Evolutionary conservation across 441 rosid genomes (phyloP), one percentile per base, ranked within the genome.

Genomic region (Bruguiera hainesii): DNA sequence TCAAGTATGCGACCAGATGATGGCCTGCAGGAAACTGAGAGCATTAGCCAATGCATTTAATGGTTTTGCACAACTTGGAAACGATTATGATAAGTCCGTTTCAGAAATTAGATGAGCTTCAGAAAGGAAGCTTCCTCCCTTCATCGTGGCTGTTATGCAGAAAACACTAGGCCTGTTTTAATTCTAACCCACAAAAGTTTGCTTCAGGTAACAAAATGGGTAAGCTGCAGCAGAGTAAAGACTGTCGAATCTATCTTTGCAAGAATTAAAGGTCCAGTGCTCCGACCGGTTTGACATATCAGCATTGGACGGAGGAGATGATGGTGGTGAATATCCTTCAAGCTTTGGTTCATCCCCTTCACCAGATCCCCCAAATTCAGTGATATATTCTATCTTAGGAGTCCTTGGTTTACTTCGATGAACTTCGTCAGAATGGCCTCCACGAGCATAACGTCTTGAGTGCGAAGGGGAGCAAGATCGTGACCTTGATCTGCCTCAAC

Each of bases 261-360:
- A 84, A 87, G 84, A 90, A 91, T 83, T 83, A 88, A 88, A 90
- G 93, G 90, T 86, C 85, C 84, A 95, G 90, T 92, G 91, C 98
- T 87, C 99, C 97, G 90, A 95, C 99, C 99, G 95, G 89, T 59
- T 95, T 74, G 76, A 80, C 67, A 68, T 56, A 73, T 84, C 89
- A 83, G 90, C 71, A 56, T 80, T 90, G 56, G 86, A 76, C 68
- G 88, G 90, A 76, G 98, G 98, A 80, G 98, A 92, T 68, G 83
- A 75, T 63, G 97, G 98, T 49, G 97, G 99, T 71, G 98, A 88
- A 84, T 76, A 85, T 83, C 96, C 90, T 82, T 63, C 89, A 70
- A 77, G 83, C 87, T 86, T 95, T 65, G 82, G 87, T 70, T 78
- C 85, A 55, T 80, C 80, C 56, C 78, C 63, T 63, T 84, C 87